Evolutionary conservation across 768 basidiomycete genomes (phyloP).

Genomic region (Chlorophyllum brunneum): DNA sequence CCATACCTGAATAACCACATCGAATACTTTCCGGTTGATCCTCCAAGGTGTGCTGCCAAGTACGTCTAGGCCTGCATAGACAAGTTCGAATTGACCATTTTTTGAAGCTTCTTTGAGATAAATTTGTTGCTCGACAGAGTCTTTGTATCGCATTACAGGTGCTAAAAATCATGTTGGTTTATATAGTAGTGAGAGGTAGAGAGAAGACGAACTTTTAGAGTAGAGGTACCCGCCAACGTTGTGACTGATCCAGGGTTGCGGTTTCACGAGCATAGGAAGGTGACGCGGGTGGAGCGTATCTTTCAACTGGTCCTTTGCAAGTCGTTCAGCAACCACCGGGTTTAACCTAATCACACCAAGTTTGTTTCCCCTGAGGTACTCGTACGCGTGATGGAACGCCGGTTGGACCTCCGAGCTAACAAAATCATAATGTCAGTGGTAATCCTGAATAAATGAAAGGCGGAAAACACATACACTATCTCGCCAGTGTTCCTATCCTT

Average conservation of each 20-base stretch:
- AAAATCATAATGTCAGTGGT: conserved; percentile 10
- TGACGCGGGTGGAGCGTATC: conserved; percentile 87
- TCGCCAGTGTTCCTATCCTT: conserved; percentile 57
- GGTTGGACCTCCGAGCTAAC: conserved; percentile 74
- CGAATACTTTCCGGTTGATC: conserved; percentile 76
- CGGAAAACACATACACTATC: conserved; percentile 43
- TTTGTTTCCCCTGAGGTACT: conserved; percentile 90
- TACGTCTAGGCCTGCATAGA: conserved; percentile 87
- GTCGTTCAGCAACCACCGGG: conserved; percentile 67
- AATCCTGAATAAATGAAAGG: not conserved
- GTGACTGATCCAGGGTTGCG: conserved; percentile 79
- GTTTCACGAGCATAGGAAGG: conserved; percentile 92
- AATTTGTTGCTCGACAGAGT: conserved; percentile 75
- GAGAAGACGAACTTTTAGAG: conserved; percentile 55
- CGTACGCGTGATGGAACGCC: conserved; percentile 89
- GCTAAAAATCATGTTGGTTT: conserved; percentile 32
- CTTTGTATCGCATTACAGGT: conserved; percentile 88
- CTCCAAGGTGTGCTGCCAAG: conserved; percentile 88
- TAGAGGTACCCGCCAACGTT: conserved; percentile 82
- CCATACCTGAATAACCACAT: conserved; percentile 78
- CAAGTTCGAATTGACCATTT: conserved; percentile 73
- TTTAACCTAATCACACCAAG: conserved; percentile 91
- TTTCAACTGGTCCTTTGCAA: conserved; percentile 69
- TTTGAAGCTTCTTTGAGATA: conserved; percentile 76
- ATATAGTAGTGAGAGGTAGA: not conserved